These are phyloP conservation scores for Byssothecium circinans DNA, from an alignment of 2,329 filamentous ascomycete genomes.

Conservation along the genomic window DNA sequence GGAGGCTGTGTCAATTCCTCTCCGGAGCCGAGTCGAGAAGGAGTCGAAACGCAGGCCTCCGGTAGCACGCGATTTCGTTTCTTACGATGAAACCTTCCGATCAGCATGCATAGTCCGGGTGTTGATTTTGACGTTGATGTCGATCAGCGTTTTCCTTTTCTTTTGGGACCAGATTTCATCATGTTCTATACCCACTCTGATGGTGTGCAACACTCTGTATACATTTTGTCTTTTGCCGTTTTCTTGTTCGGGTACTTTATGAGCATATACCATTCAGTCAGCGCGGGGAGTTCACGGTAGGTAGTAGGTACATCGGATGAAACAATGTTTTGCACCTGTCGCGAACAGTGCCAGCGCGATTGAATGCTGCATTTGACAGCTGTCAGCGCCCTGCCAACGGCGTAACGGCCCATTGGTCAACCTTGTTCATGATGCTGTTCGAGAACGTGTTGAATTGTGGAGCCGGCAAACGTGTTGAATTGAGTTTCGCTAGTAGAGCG, in stretches of 20 bases:
- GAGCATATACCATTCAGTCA: not conserved
- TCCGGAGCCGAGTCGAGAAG: not conserved
- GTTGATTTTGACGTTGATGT: not conserved
- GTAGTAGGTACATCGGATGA: not conserved
- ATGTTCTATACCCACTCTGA: constrained; percentile 15
- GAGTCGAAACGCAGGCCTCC: not conserved
- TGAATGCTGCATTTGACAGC: not conserved
- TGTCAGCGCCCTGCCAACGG: not conserved
- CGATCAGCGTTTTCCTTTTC: not conserved
- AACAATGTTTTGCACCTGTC: not conserved
- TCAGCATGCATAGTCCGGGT: not conserved
- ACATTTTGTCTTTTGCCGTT: too few species aligned
- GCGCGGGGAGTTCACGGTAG: not conserved
- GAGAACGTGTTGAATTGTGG: not conserved
- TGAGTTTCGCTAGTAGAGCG: not conserved
- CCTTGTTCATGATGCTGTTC: too few species aligned
- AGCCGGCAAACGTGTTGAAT: not conserved
- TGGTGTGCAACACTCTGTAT: constrained; percentile 1
- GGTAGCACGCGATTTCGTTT: not conserved
- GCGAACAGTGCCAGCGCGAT: too few species aligned
- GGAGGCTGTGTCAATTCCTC: not conserved
- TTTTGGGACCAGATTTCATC: not conserved
- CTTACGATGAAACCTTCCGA: not conserved
- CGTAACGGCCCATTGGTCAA: too few species aligned
- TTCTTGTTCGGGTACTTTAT: too few species aligned